Conservation (phyloP, 2,329 filamentous ascomycete species). For the Mycosphaerella arachidis region DNA sequence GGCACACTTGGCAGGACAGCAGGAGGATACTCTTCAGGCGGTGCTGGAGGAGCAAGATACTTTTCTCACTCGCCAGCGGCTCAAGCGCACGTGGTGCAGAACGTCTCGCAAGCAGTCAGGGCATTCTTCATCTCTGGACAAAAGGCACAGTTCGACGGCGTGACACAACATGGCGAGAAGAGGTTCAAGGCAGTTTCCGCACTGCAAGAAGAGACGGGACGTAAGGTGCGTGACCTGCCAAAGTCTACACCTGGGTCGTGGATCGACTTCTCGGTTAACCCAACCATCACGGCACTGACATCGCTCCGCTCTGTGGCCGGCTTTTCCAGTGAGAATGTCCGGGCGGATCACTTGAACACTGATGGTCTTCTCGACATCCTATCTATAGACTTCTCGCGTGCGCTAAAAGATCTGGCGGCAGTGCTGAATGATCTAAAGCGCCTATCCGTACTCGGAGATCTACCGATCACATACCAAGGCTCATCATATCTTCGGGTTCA, state of each 20-base stretch:
- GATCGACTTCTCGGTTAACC: slow-evolving; percentile 83
- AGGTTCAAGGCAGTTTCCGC: slow-evolving; percentile 72
- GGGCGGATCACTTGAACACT: slow-evolving; percentile 65
- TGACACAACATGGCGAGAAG: slow-evolving; percentile 66
- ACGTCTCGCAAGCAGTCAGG: slow-evolving; percentile 88
- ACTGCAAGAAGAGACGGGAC: slow-evolving; percentile 67
- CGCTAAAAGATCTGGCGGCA: slow-evolving; percentile 75
- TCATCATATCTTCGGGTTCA: slow-evolving; percentile 70
- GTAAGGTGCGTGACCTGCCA: slow-evolving; percentile 59
- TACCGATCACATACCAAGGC: slow-evolving; percentile 71
- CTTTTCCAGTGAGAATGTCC: slow-evolving; percentile 38
- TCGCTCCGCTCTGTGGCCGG: slow-evolving; percentile 59
- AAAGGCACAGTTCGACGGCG: slow-evolving; percentile 79
- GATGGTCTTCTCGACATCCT: slow-evolving; percentile 81
- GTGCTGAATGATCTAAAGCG: slow-evolving; percentile 77
- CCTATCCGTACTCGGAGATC: slow-evolving; percentile 71
- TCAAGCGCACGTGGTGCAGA: slow-evolving; percentile 86
- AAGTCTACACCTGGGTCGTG: slow-evolving; percentile 66
- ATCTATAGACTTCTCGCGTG: slow-evolving; percentile 80
- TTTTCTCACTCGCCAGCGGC: slow-evolving; percentile 85
- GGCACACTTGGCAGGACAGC: slow-evolving; percentile 79
- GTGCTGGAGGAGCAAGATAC: slow-evolving; percentile 69
- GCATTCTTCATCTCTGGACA: slow-evolving; percentile 90
- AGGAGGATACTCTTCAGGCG: slow-evolving; percentile 76
- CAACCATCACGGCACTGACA: slow-evolving; percentile 83